Base-by-base conservation (phyloP, 2,329 filamentous ascomycete genomes). In the Domatiomyces catenatus region DNA sequence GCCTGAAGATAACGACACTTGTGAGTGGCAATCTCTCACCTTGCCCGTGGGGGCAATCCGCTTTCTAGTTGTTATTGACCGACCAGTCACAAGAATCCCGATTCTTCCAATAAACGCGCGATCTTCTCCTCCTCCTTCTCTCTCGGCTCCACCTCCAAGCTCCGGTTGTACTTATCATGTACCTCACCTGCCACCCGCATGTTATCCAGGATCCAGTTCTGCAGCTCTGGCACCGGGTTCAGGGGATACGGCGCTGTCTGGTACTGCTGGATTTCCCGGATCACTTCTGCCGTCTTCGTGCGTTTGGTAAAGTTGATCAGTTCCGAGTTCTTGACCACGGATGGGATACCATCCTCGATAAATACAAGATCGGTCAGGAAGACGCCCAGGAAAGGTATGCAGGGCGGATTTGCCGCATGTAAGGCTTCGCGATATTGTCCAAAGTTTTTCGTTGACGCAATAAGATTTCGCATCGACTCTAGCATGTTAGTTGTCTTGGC, bases 41-140 rank as follows among this genome's bases (percentile, higher is more conserved):
- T 39, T 39, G 32, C 32, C 32, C 32, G 32, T 15, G 32, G 32
- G 32, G 32, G 32, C 15, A 39, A 39, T 15, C 15, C 10, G 3
- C 8, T 39, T 19, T 26, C 28, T 36, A 22, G 15, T 24, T 39
- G 32, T 39, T 15, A 15, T 39, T 39, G 32, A 39, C 5, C 32
- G 10, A 20, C n/a, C n/a, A n/a, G n/a, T 58, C 69, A 72, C 59
- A 72, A 60, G 61, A 72, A 72, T 53, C 69, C 69, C 47, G 69
- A 72, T 61, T 72, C 69, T 51, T 69, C 71, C 43, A 72, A 63
- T 48, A 72, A 64, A 67, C 92, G 93, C 65, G 94, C 90, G 75
- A 98, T 96, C 76, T 96, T 96, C 72, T 98, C 92, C 65, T 98
- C 92, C 72, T 98, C 92, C 62, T 92, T 79, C 72, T 98, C 92